A percentile compares a stretch with the other conserved stretches of the same genome.
Conservation (phyloP, 495 filamentous ascomycete species). For the Lasiosphaeria ovina region DNA sequence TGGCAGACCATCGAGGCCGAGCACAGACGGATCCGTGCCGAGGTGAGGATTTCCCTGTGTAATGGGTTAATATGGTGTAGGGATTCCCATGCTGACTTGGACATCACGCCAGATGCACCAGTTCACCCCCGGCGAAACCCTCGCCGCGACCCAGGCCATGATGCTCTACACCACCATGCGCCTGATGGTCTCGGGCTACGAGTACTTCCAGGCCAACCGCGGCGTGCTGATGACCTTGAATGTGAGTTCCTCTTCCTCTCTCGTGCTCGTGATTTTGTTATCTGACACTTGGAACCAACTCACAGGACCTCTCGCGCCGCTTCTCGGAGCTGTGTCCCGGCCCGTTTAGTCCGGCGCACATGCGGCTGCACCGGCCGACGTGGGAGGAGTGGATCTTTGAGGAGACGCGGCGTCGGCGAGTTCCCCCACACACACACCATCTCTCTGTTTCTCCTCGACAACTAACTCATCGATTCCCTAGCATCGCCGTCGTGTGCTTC, state of each 20-base stretch:
- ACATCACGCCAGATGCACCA: neutral
- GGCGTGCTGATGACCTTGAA: conserved; percentile 4
- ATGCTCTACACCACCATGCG: conserved; percentile 14
- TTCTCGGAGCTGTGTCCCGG: conserved; percentile 8
- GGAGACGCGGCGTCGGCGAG: conserved; percentile 8
- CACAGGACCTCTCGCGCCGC: neutral
- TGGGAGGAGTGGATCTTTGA: conserved; percentile 19
- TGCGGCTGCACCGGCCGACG: neutral
- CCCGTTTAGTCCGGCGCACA: conserved; percentile 10
- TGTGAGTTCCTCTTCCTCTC: neutral
- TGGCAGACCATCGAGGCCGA: conserved; percentile 5
- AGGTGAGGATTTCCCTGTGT: neutral
- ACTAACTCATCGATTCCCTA: neutral
- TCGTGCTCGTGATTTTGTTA: neutral
- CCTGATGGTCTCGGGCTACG: conserved; percentile 7
- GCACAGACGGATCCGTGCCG: neutral
- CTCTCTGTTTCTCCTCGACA: neutral
- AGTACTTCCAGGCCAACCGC: conserved; percentile 5
- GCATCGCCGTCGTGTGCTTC: conserved; percentile 11
- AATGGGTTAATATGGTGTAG: neutral
- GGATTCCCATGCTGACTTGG: neutral
- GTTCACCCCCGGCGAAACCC: conserved; percentile 1
- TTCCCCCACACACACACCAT: neutral
- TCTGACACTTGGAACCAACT: neutral
- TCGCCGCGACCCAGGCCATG: conserved; percentile 12